These are phyloP conservation scores for Leccinum uliginosum DNA, from an alignment of 768 basidiomycete species.

Conservation along the genomic window DNA sequence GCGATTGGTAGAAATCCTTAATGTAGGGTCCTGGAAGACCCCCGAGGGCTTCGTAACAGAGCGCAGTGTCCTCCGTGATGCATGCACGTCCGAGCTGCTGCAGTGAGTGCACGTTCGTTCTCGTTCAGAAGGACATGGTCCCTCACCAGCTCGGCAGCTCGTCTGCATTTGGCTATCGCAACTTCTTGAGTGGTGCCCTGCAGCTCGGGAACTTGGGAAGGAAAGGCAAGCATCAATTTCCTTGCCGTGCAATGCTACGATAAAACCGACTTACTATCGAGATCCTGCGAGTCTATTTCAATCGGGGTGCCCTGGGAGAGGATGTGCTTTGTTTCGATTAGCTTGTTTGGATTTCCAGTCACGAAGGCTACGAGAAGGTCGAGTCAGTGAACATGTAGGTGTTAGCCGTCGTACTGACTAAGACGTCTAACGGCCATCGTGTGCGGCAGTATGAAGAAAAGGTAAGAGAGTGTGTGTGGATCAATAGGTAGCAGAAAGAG, in stretches of 20 bases:
- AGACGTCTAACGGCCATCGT: conserved; percentile 19
- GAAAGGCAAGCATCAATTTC: neutral
- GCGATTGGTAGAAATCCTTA: conserved; percentile 79
- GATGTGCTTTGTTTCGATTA: conserved; percentile 84
- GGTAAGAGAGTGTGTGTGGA: too few relatives aligned
- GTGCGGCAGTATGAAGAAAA: neutral
- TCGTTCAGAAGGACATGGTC: neutral
- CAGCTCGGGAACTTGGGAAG: conserved; percentile 75
- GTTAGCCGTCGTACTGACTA: conserved; percentile 18
- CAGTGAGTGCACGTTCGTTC: neutral
- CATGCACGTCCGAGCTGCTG: conserved; percentile 47
- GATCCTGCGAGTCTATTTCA: conserved; percentile 68
- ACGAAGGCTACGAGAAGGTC: conserved; percentile 68
- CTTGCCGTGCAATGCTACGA: neutral
- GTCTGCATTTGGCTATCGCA: conserved; percentile 78
- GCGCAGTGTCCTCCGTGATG: conserved; percentile 91
- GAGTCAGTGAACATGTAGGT: conserved; percentile 6
- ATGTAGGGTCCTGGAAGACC: conserved; percentile 97
- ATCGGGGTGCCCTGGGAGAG: conserved; percentile 63
- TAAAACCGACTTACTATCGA: conserved; percentile 64
- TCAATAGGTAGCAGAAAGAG: too few relatives aligned
- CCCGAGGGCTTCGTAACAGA: conserved; percentile 86
- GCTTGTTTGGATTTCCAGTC: conserved; percentile 91
- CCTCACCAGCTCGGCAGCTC: conserved; percentile 76
- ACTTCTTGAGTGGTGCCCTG: conserved; percentile 93